Evolutionary conservation across 768 basidiomycete genomes (phyloP).

Genomic region (Myochromella boudieri): DNA sequence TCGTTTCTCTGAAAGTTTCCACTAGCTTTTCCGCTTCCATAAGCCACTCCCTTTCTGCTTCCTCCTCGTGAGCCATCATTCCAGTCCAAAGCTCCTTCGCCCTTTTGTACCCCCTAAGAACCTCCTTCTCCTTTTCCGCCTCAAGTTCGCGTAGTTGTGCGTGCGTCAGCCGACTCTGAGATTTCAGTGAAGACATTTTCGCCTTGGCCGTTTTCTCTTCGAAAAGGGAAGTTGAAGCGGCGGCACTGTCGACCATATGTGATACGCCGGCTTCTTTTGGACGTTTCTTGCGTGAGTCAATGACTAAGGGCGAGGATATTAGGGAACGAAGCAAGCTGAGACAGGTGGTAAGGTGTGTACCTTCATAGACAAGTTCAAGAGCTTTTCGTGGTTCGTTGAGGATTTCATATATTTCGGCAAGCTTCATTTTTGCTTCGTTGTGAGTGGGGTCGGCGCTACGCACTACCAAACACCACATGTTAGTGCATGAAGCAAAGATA

Average conservation of each 20-base stretch:
- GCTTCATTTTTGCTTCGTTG: conserved; percentile 83
- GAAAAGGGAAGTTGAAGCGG: conserved; percentile 54
- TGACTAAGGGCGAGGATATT: conserved; percentile 34
- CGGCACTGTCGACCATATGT: conserved; percentile 17
- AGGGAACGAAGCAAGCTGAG: background rate
- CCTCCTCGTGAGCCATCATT: conserved; percentile 44
- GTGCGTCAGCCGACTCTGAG: conserved; percentile 49
- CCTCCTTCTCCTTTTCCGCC: conserved; percentile 64
- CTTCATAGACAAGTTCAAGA: conserved; percentile 80
- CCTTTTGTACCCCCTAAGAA: conserved; percentile 53
- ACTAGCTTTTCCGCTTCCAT: conserved; percentile 82
- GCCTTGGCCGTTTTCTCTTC: conserved; percentile 43
- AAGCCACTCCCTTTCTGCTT: conserved; percentile 73
- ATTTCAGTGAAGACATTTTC: conserved; percentile 25
- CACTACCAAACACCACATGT: conserved; percentile 45
- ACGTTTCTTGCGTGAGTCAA: conserved; percentile 58
- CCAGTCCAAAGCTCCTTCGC: conserved; percentile 63
- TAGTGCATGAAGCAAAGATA: background rate
- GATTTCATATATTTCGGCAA: conserved; percentile 89
- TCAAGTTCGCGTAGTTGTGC: conserved; percentile 66
- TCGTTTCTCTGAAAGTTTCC: conserved; percentile 87
- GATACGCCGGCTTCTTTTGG: conserved; percentile 23
- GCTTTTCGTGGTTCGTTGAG: conserved; percentile 79
- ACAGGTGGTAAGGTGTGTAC: conserved; percentile 34
- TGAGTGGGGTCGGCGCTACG: conserved; percentile 70